Evolutionary conservation across 2,329 filamentous ascomycete genomes (phyloP), one percentile per base, ranked within the genome.

Genomic region (Colletotrichum salicis): DNA sequence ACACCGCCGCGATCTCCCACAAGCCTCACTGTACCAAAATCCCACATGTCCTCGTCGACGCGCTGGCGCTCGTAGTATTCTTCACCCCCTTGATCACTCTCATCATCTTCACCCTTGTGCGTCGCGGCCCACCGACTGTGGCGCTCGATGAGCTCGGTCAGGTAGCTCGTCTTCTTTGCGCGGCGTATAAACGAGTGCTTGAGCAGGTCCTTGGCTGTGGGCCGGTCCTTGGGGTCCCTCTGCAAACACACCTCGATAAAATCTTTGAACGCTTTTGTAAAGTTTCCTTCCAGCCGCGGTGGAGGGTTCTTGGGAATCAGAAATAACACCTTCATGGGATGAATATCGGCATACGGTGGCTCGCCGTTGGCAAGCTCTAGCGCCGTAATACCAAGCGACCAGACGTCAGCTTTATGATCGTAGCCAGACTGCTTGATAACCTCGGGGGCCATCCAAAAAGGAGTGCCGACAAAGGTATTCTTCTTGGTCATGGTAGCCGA

Each of bases 401-500:
- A 98, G 70, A 98, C 97, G 79, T 98, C 96, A 56, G 96, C 96
- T 84, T 98, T 98, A 84, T 97, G 94, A 81, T 98, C 96, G 84
- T 98, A 98, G 60, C 96, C 96, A 70, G 95, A 97, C 82, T 99
- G 96, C 84, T 97, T 97, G 82, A 99, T 99, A 67, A 98, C 96
- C 83, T 99, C 96, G 12, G 96, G 96, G 3, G 96, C 96, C 96
- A 99, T 99, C 96, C 96, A 99, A 81, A 98, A 99, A 1, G 96
- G 96, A 0, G 96, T 98, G 41, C 96, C 96, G 37, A 99, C 96
- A 81, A 98, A 99, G 0, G 96, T 98, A 80, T 98, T 98, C 85
- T 98, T 98, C 87, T 98, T 98, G 74, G 96, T 98, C 95, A 98
- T 98, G 61, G 96, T 99, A 7, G 96, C 96, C 11, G 96, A 97